Evolutionary conservation across 164 flowering plant species (phyloP), one percentile per base, ranked within the genome.

Genomic region (Magnolia changhungtana): DNA sequence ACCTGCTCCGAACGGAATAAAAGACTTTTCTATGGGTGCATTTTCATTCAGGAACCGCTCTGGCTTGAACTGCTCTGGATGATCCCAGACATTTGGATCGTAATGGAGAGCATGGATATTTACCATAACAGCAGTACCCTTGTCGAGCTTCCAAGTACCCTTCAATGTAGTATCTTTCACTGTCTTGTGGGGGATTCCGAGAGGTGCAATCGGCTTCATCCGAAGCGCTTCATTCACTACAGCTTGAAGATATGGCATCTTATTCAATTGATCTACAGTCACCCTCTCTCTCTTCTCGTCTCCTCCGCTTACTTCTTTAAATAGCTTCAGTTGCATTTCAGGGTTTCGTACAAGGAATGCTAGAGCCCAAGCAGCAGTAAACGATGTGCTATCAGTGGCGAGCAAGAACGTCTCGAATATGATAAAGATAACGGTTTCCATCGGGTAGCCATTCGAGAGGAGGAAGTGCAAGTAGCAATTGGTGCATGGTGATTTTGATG

Each of bases 1-100:
- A n/a, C 82, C 79, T 0, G 67, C 79, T 24, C 82, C 79, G 73
- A 80, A 80, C 29, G 79, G 77, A 51, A 73, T 24, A 19, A 76
- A 80, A 8, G 77, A 76, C 29, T 61, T 45, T 19, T 76, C 74
- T 77, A 70, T 72, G 4, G 37, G 37, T 31, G 37, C 37, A 31
- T 31, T 31, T 31, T 31, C 37, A 2, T 19, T 20, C 75, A 77
- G 8, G 61, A 80, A 80, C 50, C 82, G 55, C 14, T 80, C 77
- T 8, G 82, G 82, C 50, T n/a, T 52, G 29, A 76, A 80, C 49
- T 55, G 61, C 16, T 68, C 3, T 1, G 82, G 79, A n/a, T 76
- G 79, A 23, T 23, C 1, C 82, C 79, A 80, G 3, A 77, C 64
- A 1, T 24, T 76, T 9, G 72, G 72, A 8, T 80, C 74, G 16